phyloP scores from a whole-genome alignment of 768 basidiomycete species.

The Antrodiella citrinella region DNA sequence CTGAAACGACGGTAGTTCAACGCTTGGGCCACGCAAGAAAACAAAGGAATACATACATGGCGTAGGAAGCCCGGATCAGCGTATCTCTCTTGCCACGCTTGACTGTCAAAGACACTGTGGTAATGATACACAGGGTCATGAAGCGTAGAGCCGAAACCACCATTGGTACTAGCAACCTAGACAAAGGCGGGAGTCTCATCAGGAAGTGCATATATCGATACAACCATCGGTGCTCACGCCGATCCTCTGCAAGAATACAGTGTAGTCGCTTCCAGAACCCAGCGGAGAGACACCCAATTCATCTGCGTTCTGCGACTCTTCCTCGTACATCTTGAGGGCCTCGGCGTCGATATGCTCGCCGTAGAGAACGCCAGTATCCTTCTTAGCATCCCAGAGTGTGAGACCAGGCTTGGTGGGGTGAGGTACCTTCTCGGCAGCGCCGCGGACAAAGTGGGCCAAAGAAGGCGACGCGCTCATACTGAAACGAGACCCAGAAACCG shows the following conservation, averaged over 20 bases:
- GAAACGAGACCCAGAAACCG: constrained; percentile 57
- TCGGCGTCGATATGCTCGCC: constrained; percentile 31
- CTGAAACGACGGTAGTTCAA: constrained; percentile 20
- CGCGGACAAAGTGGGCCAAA: constrained; percentile 64
- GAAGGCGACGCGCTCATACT: constrained; percentile 63
- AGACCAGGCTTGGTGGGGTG: constrained; percentile 61
- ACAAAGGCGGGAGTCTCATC: constrained; percentile 26
- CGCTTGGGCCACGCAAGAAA: background rate
- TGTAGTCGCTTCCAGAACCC: constrained; percentile 86
- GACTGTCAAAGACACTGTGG: constrained; percentile 50
- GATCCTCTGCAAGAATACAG: constrained; percentile 79
- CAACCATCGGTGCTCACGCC: constrained; percentile 36
- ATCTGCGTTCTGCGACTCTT: constrained; percentile 19
- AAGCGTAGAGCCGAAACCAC: constrained; percentile 28
- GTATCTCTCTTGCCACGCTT: constrained; percentile 52
- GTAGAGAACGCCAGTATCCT: constrained; percentile 46
- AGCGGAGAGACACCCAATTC: constrained; percentile 44
- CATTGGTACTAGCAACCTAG: constrained; percentile 28
- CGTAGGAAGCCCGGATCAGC: constrained; percentile 54
- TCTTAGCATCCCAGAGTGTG: constrained; percentile 72
- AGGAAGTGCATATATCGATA: constrained; percentile 5
- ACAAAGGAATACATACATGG: constrained; percentile 32
- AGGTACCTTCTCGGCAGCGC: constrained; percentile 59
- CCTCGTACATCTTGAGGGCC: constrained; percentile 32
- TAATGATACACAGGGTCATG: constrained; percentile 53